phyloP scores from a whole-genome alignment of 2,329 filamentous ascomycete species.

The Trichoderma guizhouense region DNA sequence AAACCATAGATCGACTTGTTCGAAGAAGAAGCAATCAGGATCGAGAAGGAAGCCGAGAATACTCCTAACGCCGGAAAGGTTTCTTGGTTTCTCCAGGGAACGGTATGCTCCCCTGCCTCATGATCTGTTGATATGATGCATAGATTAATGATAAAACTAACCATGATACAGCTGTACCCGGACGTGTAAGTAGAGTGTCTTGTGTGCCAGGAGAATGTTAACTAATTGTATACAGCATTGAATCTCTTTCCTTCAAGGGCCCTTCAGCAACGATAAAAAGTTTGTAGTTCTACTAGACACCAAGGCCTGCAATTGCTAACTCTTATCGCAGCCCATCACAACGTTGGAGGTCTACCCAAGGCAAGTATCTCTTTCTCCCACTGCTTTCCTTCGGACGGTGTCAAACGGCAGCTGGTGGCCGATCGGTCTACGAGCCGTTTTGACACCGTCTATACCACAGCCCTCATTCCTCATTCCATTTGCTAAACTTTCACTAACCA shows the following conservation, averaged over 20 bases:
- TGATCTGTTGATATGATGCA: background rate
- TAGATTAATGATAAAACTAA: background rate
- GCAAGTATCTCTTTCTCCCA: background rate
- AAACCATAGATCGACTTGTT: constrained; percentile 59
- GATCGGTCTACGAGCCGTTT: background rate
- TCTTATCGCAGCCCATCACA: constrained; percentile 42
- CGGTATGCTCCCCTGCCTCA: background rate
- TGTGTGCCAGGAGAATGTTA: background rate
- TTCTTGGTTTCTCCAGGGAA: constrained; percentile 84
- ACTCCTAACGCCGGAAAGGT: constrained; percentile 69
- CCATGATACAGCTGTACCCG: background rate
- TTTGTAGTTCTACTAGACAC: background rate
- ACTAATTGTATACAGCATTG: background rate
- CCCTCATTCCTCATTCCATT: background rate
- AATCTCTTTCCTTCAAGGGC: background rate
- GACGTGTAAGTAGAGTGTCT: background rate
- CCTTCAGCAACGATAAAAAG: constrained; percentile 26
- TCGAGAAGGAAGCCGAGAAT: constrained; percentile 67
- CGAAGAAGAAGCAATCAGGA: constrained; percentile 67
- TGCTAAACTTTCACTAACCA: background rate
- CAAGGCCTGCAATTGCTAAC: background rate
- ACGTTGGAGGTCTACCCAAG: constrained; percentile 60
- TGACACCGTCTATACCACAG: background rate
- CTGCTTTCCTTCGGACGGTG: background rate
- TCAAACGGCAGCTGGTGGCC: background rate